These are phyloP conservation scores for Mucor racemosus DNA, from an alignment of 371 early-diverging fungal species.

Conservation along the genomic window DNA sequence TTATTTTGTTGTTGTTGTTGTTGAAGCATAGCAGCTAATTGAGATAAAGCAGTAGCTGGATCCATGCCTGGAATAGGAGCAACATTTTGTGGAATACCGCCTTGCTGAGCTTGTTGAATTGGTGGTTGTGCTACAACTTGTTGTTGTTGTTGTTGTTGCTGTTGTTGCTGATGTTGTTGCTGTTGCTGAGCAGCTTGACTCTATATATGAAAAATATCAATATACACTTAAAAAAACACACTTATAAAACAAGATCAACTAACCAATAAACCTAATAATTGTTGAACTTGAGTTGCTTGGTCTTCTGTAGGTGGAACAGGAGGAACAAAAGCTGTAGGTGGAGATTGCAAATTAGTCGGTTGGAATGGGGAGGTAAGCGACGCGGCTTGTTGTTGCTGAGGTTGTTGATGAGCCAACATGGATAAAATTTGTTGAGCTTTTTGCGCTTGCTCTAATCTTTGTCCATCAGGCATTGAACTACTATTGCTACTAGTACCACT, in stretches of 20 bases:
- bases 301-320: slow-evolving; percentile 25
- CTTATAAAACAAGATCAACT: neutral
- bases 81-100: neutral
- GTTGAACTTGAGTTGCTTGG: slow-evolving; percentile 33
- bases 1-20: slow-evolving; percentile 27
- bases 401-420: slow-evolving; percentile 19
- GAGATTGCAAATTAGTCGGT: slow-evolving; percentile 10
- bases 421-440: slow-evolving; percentile 35
- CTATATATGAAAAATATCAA: slow-evolving; percentile 4
- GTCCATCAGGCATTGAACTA: slow-evolving; percentile 4
- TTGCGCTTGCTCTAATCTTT: slow-evolving; percentile 38
- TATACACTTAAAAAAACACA: too few relatives aligned
- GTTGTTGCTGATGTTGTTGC: slow-evolving; percentile 10
- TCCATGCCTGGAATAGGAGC: slow-evolving; percentile 39
- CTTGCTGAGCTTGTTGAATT: neutral
- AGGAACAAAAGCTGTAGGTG: slow-evolving; percentile 14
- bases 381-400: slow-evolving; percentile 15
- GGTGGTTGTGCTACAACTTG: slow-evolving; percentile 12
- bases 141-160: slow-evolving; percentile 16
- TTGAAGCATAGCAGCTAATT: slow-evolving; percentile 30
- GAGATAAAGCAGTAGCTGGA: slow-evolving; percentile 32
- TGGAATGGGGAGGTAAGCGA: slow-evolving; percentile 12
- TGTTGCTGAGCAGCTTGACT: slow-evolving; percentile 33
- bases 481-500: neutral
- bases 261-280: slow-evolving; percentile 35